Conservation (phyloP, 208 protist genomes). For the Acanthamoeba divionensis region DNA sequence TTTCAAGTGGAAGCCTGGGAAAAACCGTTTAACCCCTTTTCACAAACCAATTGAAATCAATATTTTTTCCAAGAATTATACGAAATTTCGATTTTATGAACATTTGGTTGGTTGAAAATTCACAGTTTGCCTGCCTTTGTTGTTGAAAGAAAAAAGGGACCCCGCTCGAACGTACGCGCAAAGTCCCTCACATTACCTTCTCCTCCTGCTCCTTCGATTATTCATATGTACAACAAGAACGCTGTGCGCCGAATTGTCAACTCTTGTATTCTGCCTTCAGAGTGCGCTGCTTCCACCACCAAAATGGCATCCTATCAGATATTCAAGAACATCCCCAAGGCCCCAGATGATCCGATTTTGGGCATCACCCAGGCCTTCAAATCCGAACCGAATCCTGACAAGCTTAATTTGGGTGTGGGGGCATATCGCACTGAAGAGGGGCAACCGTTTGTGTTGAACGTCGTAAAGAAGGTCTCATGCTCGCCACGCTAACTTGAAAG, state of each 20-base stretch:
- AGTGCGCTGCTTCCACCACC: neutral
- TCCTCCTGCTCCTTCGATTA: too few species aligned
- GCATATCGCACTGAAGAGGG: conserved; percentile 95
- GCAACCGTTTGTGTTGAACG: conserved; percentile 89
- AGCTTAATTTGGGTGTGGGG: conserved; percentile 96
- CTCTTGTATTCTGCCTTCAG: neutral
- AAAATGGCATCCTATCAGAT: neutral
- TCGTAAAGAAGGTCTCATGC: conserved; percentile 84
- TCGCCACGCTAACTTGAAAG: too few species aligned
- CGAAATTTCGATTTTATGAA: too few species aligned
- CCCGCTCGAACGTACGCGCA: too few species aligned
- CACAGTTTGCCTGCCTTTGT: too few species aligned
- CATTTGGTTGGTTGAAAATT: too few species aligned
- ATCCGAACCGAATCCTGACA: conserved; percentile 83
- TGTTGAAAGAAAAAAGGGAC: too few species aligned
- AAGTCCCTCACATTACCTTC: too few species aligned
- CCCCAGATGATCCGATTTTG: conserved; percentile 81
- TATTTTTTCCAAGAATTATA: too few species aligned
- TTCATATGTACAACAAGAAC: conserved; percentile 6
- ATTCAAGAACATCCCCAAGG: conserved; percentile 64
- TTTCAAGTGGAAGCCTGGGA: too few species aligned
- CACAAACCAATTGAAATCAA: too few species aligned
- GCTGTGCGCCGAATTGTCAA: conserved; percentile 14
- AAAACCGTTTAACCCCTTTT: too few species aligned
- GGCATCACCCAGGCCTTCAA: conserved; percentile 75